Conservation (phyloP, 2,329 filamentous ascomycete genomes). For the Leptoxyphium fumago region DNA sequence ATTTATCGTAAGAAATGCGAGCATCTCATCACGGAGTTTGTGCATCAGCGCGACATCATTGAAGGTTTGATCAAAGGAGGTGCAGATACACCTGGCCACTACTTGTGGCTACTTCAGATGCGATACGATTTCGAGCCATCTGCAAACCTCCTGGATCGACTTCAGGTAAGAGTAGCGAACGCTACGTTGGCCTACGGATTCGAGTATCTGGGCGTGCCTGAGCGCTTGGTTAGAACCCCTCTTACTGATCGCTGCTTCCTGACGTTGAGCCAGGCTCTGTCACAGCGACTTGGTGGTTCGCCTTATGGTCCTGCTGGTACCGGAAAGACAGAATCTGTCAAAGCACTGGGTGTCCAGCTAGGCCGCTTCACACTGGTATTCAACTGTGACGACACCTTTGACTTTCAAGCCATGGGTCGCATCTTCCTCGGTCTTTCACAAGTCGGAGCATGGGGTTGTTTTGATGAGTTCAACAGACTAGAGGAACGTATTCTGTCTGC, state of each 20-base stretch:
- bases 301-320: conserved; percentile 96
- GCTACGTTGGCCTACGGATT: conserved; percentile 92
- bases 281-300: conserved; percentile 87
- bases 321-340: conserved; percentile 97
- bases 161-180: conserved; percentile 94
- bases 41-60: conserved; percentile 90
- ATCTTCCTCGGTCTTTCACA: conserved; percentile 99
- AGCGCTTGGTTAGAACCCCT: conserved; percentile 89
- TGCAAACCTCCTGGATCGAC: conserved; percentile 65
- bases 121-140: conserved; percentile 78
- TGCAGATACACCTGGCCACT: conserved; percentile 63
- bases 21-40: conserved; percentile 95
- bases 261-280: conserved; percentile 88
- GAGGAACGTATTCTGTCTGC: conserved; percentile 96
- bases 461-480: conserved; percentile 98
- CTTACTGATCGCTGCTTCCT: conserved; percentile 97
- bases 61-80: conserved; percentile 67
- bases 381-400: conserved; percentile 98
- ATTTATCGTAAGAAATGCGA: conserved; percentile 93
- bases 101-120: conserved; percentile 93
- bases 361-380: conserved; percentile 97
- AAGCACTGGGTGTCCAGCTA: conserved; percentile 88
- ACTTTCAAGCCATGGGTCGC: conserved; percentile 98
- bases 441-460: conserved; percentile 98
- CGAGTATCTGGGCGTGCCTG: conserved; percentile 91